A percentile compares a stretch with the other conserved stretches of the same genome.
These are phyloP conservation scores for Cladosporium sp. DNA, from an alignment of 2,329 filamentous ascomycete species.

Conservation along the genomic window DNA sequence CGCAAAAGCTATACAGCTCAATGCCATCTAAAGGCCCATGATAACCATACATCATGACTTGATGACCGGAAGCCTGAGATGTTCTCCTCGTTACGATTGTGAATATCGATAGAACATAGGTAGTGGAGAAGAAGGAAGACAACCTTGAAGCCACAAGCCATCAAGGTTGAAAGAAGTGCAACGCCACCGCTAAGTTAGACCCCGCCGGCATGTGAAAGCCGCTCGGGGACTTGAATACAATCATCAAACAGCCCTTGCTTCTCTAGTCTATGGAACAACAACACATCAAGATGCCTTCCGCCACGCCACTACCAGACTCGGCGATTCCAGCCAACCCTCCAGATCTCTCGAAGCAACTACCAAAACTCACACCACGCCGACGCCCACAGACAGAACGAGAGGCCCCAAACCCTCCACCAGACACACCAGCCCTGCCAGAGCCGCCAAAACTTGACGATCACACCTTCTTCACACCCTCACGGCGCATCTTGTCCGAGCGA, in stretches of 20 bases:
- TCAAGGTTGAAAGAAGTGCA: slow-evolving; percentile 2
- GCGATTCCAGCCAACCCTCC: slow-evolving; percentile 36
- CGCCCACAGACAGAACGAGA: slow-evolving; percentile 52
- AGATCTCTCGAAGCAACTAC: slow-evolving; percentile 59
- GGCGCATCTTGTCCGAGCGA: slow-evolving; percentile 76
- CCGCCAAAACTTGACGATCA: slow-evolving; percentile 61
- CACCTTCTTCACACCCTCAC: slow-evolving; percentile 65
- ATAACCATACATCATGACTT: not conserved
- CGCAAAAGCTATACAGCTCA: not conserved
- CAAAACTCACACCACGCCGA: slow-evolving; percentile 67
- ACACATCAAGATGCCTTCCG: slow-evolving; percentile 26
- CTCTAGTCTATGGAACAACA: not conserved
- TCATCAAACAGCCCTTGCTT: not conserved
- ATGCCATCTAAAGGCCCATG: not conserved
- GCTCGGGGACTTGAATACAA: not conserved
- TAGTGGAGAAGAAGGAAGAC: not conserved
- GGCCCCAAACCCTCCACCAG: slow-evolving; percentile 61
- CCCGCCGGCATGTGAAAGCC: slow-evolving; percentile 14
- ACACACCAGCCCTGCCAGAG: slow-evolving; percentile 71
- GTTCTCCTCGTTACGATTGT: not conserved
- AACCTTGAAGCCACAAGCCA: not conserved
- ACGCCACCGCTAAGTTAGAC: not conserved
- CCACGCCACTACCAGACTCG: slow-evolving; percentile 21
- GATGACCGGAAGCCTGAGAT: not conserved
- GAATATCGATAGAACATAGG: not conserved